phyloP scores from a whole-genome alignment of 2,329 filamentous ascomycete species.

The Graphilbum sp. region DNA sequence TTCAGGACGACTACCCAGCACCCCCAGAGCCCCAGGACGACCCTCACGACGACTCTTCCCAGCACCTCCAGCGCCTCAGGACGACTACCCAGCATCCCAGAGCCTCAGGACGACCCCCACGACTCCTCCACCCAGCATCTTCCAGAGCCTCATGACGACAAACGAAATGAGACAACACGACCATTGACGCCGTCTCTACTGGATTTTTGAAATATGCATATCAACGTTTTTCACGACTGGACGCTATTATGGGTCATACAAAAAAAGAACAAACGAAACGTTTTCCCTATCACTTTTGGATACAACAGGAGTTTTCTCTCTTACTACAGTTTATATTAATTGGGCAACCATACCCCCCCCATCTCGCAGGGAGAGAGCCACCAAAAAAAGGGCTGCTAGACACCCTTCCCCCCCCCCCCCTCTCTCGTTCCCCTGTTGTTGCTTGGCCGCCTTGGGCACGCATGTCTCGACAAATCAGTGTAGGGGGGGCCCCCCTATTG shows the following conservation, averaged over 20 bases:
- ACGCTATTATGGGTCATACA: constrained; percentile 2
- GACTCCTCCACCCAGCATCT: background rate
- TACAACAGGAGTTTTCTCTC: background rate
- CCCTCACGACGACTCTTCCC: no score
- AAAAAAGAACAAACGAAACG: constrained; percentile 2
- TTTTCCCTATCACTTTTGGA: constrained; percentile 1
- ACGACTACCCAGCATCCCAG: no score
- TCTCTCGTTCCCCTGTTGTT: no score
- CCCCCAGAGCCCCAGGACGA: no score
- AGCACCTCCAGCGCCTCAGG: no score
- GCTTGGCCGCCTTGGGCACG: no score
- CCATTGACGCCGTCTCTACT: constrained; percentile 1
- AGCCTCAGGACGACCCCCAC: background rate
- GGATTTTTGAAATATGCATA: constrained; percentile 1
- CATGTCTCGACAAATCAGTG: no score
- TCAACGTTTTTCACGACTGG: constrained; percentile 7
- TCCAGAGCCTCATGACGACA: background rate
- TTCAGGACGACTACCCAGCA: no score
- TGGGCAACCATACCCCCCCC: background rate
- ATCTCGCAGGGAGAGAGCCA: background rate
- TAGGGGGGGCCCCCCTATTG: no score
- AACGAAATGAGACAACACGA: constrained; percentile 4
- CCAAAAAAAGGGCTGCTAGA: background rate
- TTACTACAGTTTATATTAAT: background rate
- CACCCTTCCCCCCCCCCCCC: no score